Evolutionary conservation across 1,284 basidiomycete species (phyloP).

Genomic region (Sanghuangporus baumii): DNA sequence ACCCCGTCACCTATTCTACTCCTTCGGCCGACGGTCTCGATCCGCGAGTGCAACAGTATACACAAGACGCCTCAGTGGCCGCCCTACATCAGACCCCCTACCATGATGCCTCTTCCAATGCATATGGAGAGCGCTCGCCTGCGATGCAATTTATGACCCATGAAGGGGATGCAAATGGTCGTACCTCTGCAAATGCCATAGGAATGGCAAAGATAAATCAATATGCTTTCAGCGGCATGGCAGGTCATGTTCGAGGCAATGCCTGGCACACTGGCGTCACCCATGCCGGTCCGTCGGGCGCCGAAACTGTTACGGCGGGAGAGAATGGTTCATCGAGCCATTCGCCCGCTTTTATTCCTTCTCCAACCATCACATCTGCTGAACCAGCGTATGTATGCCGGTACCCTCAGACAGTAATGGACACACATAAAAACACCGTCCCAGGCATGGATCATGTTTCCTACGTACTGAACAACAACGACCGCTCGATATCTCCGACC

Average conservation of each 20-base stretch:
- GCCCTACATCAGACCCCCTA: constrained; percentile 16
- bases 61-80: constrained; percentile 12
- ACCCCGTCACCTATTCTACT: constrained; percentile 7
- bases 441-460: constrained; percentile 51
- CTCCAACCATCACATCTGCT: constrained; percentile 51
- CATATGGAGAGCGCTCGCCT: constrained; percentile 41
- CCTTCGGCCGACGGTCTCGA: constrained; percentile 9
- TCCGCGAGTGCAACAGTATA: constrained; percentile 14
- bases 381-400: constrained; percentile 50
- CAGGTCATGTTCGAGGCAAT: constrained; percentile 43
- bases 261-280: constrained; percentile 44
- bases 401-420: constrained; percentile 34
- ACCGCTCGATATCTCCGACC: constrained; percentile 64
- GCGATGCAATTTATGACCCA: constrained; percentile 39
- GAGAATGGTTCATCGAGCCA: constrained; percentile 42
- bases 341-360: constrained; percentile 51
- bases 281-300: constrained; percentile 38
- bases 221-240: constrained; percentile 39
- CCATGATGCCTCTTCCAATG: constrained; percentile 24
- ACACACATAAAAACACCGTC: constrained; percentile 58
- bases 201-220: constrained; percentile 46
- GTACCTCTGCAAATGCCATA: constrained; percentile 30
- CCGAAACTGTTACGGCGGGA: constrained; percentile 35
- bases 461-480: constrained; percentile 58
- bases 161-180: constrained; percentile 34